Base-by-base conservation (phyloP, 192 early-diverging fungal species). In the Phycomyces nitens region DNA sequence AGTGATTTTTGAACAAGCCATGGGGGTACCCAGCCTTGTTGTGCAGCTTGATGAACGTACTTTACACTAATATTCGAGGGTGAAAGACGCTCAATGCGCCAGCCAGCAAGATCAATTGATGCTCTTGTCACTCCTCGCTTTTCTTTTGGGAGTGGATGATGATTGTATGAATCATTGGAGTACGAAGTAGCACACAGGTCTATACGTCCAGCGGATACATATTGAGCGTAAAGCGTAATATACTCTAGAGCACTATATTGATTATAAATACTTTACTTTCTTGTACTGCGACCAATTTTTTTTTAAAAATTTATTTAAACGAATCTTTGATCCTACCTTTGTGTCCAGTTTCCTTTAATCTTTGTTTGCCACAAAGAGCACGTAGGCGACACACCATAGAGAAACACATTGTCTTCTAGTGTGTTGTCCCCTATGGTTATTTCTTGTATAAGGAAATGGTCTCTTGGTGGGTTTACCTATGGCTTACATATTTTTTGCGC, bases 331-430 rank as follows among this genome's bases (percentile, higher is more conserved):
- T 18, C 56, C 49, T 75, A 79, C 77, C 77, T 79, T 55, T 73
- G 55, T 7, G 76, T 72, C 79, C 79, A 81, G 20, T 73, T 65
- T 39, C 72, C 76, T 58, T 78, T 81, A 23, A 78, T 40, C 26
- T 77, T 64, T 7, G 74, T 64, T 52, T 81, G 76, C 34, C 55
- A 67, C 7, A 81, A 53, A 11, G 69, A 75, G 14, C 73, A 74
- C 0, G 74, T 73, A 14, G 71, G 68, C 1, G 79, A 73, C 0
- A 70, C 27, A 10, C 68, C 64, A n/a, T 71, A 62, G 8, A 81
- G 23, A 62, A 76, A 65, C 14, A 66, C 64, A 12, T 68, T 57
- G 18, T 76, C 70, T 38, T 81, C 79, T 68, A 80, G 75, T 66
- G 72, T 60, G 27, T 65, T 64, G 56, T 79, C 70, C 77, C 77